Evolutionary conservation across 345 rosid species (phyloP), one percentile per base, ranked within the genome.

Genomic region (Linum tenue): DNA sequence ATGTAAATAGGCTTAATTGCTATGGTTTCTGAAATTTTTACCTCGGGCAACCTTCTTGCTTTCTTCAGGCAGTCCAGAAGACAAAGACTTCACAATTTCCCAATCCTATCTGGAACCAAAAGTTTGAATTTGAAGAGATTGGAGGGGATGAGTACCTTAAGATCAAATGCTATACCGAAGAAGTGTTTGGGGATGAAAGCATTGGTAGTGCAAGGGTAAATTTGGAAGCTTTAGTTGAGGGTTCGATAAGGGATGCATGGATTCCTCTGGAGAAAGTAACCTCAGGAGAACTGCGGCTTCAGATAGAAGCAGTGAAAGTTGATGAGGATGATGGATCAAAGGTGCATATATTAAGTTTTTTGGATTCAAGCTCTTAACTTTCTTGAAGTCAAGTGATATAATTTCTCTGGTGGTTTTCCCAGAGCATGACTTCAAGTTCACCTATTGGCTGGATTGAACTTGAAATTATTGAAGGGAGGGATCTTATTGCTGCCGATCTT

Each of bases 401-500:
- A 69, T 50, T 39, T 53, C 4, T 53, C 40, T 57, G 65, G 14
- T 62, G 67, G 67, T 22, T 44, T 67, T 38, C 56, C 73, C 71
- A 90, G 96, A 85, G 83, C 62, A 73, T 80, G 16, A 31, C 15
- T 37, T 37, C 60, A 51, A 82, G 78, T 69, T 67, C 86, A n/a
- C 64, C 71, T 75, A 81, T 84, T 73, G 95, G 99, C 22, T 88
- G 83, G 89, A 76, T 94, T 51, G 99, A 88, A 82, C 84, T 94
- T 73, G 88, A 85, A 66, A 85, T 94, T 60, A 64, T 94, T 39
- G 97, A 94, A 79, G 99, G 88, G 1, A 86, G 72, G 72, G 99
- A 94, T 62, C 95, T 94, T 43, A 65, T 86, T 55, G 99, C 92
- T 4, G 99, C 97, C 5, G 99, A 94, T 86, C 78, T 94, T 68